phyloP scores from a whole-genome alignment of 116 monocot genomes.

The Cymodocea nodosa region DNA sequence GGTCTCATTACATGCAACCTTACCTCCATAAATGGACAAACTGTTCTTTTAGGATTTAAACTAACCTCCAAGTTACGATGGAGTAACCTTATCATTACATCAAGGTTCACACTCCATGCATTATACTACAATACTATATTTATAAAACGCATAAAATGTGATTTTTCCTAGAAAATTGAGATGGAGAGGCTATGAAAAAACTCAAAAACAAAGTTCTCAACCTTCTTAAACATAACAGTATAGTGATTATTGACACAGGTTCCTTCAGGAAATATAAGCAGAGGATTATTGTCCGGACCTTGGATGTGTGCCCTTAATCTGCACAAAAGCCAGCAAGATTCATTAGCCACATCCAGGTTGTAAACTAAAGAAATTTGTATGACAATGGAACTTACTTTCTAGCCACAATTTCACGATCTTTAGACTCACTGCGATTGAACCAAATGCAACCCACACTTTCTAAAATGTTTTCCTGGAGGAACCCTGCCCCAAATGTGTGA shows the following conservation, averaged over 20 bases:
- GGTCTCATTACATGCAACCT: no score
- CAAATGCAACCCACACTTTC: conserved; percentile 94
- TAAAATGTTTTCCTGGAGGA: conserved; percentile 83
- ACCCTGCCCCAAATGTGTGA: conserved; percentile 35
- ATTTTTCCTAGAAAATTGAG: no score
- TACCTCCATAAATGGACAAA: no score
- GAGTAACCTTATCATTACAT: no score
- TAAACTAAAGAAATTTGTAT: no score
- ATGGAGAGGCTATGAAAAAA: no score
- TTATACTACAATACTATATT: no score
- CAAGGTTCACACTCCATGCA: no score
- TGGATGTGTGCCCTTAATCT: conserved; percentile 80
- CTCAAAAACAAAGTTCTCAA: conserved; percentile 3
- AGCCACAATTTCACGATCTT: conserved; percentile 86
- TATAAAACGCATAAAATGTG: no score
- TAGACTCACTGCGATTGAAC: conserved; percentile 83
- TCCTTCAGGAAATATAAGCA: conserved; percentile 99
- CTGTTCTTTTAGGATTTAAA: no score
- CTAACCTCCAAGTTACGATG: no score
- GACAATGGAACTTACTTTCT: conserved; percentile 41
- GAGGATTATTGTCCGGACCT: conserved; percentile 76
- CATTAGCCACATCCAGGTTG: no score
- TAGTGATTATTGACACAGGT: conserved; percentile 98
- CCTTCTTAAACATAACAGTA: conserved; percentile 99
- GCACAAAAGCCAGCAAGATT: conserved; percentile 3